Conservation (phyloP, 768 basidiomycete genomes). For the Tricholoma saponaceum region DNA sequence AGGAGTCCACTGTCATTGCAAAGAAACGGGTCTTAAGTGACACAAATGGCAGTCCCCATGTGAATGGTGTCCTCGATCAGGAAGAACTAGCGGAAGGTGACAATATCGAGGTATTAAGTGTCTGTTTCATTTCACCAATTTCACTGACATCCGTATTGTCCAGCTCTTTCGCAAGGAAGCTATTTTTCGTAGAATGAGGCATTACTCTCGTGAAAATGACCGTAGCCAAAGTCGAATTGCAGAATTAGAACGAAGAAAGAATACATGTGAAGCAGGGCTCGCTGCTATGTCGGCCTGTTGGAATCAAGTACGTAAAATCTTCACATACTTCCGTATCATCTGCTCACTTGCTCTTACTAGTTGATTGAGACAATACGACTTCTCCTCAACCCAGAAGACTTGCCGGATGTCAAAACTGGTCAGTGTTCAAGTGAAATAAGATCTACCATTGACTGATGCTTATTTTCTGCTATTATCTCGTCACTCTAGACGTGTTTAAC, state of each 20-base stretch:
- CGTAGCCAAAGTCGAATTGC: constrained; percentile 57
- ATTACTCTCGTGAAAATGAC: constrained; percentile 74
- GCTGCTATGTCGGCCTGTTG: constrained; percentile 77
- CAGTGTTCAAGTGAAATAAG: constrained; percentile 24
- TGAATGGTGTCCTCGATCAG: constrained; percentile 44
- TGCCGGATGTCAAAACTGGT: constrained; percentile 36
- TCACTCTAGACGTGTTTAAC: constrained; percentile 40
- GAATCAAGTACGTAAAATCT: constrained; percentile 52
- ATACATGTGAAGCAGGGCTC: constrained; percentile 64
- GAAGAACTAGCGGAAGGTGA: constrained; percentile 49
- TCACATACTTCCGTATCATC: constrained; percentile 1
- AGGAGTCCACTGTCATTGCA: constrained; percentile 39
- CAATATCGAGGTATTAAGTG: constrained; percentile 58
- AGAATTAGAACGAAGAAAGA: constrained; percentile 63
- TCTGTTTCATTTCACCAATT: constrained; percentile 10
- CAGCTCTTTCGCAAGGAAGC: constrained; percentile 87
- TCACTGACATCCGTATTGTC: constrained; percentile 13
- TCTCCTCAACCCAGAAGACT: constrained; percentile 48
- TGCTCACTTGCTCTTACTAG: constrained; percentile 28
- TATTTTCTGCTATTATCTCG: constrained; percentile 1
- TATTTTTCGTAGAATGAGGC: constrained; percentile 78
- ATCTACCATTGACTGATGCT: constrained; percentile 25
- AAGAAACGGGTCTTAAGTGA: constrained; percentile 57
- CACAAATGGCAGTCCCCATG: constrained; percentile 46
- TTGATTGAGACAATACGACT: constrained; percentile 63